Conservation (phyloP, 2,329 filamentous ascomycete genomes). For the Aciculosporium take region DNA sequence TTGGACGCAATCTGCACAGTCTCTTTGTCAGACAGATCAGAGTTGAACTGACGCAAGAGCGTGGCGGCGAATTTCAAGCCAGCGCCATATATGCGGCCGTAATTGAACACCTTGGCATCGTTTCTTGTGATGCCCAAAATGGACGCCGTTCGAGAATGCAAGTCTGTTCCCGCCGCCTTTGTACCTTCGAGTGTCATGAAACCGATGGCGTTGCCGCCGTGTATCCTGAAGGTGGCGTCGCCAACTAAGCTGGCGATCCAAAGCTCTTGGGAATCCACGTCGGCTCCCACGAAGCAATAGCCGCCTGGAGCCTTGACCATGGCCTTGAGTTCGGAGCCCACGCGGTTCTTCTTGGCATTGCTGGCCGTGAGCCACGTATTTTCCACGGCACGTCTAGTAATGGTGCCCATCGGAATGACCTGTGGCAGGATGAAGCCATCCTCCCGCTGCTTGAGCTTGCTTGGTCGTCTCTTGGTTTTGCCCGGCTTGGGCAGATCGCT, state of each 20-base stretch:
- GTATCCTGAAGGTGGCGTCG: conserved; percentile 85
- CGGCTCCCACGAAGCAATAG: conserved; percentile 88
- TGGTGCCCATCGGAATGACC: conserved; percentile 95
- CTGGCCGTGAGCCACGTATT: conserved; percentile 98
- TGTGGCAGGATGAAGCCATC: conserved; percentile 82
- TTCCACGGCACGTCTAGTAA: conserved; percentile 85
- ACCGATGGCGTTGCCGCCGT: conserved; percentile 91
- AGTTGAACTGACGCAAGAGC: conserved; percentile 86
- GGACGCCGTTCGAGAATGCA: conserved; percentile 83
- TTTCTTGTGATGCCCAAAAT: conserved; percentile 92
- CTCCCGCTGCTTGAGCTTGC: conserved; percentile 10
- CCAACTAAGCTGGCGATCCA: conserved; percentile 96
- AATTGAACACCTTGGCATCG: conserved; percentile 96
- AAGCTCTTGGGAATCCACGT: conserved; percentile 92
- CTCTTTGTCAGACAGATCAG: conserved; percentile 62
- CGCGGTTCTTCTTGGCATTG: conserved; percentile 90
- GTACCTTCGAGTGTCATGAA: conserved; percentile 98
- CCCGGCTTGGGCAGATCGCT: conserved; percentile 33
- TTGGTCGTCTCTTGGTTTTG: conserved; percentile 3
- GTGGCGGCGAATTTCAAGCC: conserved; percentile 87
- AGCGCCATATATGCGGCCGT: conserved; percentile 96
- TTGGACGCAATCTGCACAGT: conserved; percentile 63
- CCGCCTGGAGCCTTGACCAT: conserved; percentile 89
- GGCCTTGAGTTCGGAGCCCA: conserved; percentile 91
- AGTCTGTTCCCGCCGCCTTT: conserved; percentile 82